phyloP scores from a whole-genome alignment of 257 asterid genomes.

The Nicotiana undulata region DNA sequence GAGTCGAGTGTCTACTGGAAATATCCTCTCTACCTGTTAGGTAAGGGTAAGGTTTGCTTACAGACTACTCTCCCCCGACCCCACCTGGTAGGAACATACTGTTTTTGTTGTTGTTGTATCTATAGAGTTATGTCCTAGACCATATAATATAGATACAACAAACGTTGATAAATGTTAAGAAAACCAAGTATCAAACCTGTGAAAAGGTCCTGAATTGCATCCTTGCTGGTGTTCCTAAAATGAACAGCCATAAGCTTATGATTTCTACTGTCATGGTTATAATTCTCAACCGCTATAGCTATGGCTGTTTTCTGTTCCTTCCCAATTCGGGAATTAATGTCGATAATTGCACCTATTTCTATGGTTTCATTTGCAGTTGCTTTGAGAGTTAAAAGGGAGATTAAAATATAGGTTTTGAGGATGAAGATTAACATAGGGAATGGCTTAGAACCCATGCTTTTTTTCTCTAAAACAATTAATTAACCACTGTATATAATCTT shows the following conservation, averaged over 20 bases:
- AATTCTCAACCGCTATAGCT: slow-evolving; percentile 21
- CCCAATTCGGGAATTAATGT: slow-evolving; percentile 31
- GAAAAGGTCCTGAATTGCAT: slow-evolving; percentile 26
- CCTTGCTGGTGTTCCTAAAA: slow-evolving; percentile 17
- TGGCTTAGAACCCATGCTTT: background rate
- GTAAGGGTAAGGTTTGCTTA: too few species aligned
- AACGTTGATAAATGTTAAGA: background rate
- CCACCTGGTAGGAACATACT: too few species aligned
- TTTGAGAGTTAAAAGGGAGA: background rate
- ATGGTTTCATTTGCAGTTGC: slow-evolving; percentile 6
- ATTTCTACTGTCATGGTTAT: slow-evolving; percentile 11
- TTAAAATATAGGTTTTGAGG: background rate
- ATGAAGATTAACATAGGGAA: background rate
- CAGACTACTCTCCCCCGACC: too few species aligned
- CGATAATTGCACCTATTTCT: slow-evolving; percentile 30
- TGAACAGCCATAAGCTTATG: slow-evolving; percentile 15
- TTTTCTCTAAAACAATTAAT: background rate
- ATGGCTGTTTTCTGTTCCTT: slow-evolving; percentile 33
- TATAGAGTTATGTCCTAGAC: background rate
- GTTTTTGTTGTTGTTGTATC: too few species aligned
- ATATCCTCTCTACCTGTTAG: too few species aligned
- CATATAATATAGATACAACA: background rate
- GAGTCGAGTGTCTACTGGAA: too few species aligned
- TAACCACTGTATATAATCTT: background rate
- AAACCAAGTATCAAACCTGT: slow-evolving; percentile 20